Evolutionary conservation across 2,329 filamentous ascomycete genomes (phyloP).

Genomic region (Colletotrichum sublineola): DNA sequence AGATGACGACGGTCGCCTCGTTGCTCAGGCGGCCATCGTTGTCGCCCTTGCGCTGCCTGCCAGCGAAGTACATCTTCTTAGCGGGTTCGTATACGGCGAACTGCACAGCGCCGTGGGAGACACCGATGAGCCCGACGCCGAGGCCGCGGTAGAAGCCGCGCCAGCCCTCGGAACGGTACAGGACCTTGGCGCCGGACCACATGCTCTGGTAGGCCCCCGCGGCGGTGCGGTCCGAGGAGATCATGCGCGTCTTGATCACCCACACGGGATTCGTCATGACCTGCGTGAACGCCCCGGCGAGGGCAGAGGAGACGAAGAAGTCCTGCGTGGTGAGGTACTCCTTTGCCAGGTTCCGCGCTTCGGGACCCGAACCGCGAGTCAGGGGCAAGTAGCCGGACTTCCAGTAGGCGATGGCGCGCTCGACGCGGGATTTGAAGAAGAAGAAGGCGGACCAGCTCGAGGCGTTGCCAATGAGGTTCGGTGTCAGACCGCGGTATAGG

Average conservation of each 20-base stretch:
- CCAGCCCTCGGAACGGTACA: slow-evolving; percentile 79
- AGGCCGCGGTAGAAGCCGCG: slow-evolving; percentile 90
- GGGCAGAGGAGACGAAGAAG: slow-evolving; percentile 84
- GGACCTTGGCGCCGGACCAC: slow-evolving; percentile 74
- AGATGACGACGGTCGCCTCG: slow-evolving; percentile 83
- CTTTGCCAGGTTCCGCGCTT: slow-evolving; percentile 45
- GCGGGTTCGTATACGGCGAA: slow-evolving; percentile 92
- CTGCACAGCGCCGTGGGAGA: slow-evolving; percentile 92
- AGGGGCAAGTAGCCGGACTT: slow-evolving; percentile 45
- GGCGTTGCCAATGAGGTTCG: slow-evolving; percentile 92
- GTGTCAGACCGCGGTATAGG: slow-evolving; percentile 89
- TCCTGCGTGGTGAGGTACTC: slow-evolving; percentile 71
- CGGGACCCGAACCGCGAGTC: slow-evolving; percentile 30
- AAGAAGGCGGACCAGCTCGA: slow-evolving; percentile 95
- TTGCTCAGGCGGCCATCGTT: slow-evolving; percentile 67
- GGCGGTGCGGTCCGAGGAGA: slow-evolving; percentile 81
- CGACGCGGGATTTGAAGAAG: slow-evolving; percentile 74
- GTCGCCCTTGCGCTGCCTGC: slow-evolving; percentile 46
- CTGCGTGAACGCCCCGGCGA: slow-evolving; percentile 80
- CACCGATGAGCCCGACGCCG: slow-evolving; percentile 84
- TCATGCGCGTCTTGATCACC: slow-evolving; percentile 98
- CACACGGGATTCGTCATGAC: slow-evolving; percentile 94
- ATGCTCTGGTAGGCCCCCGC: slow-evolving; percentile 87
- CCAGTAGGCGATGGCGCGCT: slow-evolving; percentile 59
- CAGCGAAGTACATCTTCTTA: slow-evolving; percentile 68